Percentiles rank a stretch among this genome's conserved stretches.
phyloP scores from a whole-genome alignment of 2,329 filamentous ascomycete species.

The Pestalotiopsis sp. region DNA sequence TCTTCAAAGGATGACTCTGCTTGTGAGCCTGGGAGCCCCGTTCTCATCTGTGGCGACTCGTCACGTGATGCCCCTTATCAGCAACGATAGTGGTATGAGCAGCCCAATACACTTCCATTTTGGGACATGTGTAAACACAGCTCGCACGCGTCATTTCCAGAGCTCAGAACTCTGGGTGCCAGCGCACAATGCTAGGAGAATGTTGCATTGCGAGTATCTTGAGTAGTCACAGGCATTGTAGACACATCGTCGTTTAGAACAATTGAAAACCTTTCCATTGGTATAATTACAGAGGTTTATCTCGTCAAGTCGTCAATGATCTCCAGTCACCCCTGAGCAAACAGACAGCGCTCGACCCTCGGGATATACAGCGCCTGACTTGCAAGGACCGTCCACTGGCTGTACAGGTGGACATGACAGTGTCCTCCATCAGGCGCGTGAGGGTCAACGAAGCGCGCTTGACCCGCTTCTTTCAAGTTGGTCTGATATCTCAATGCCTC shows the following conservation, averaged over 20 bases:
- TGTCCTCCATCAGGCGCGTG: background rate
- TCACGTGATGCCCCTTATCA: slow-evolving; percentile 28
- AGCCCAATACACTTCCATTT: slow-evolving; percentile 19
- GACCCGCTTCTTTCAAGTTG: background rate
- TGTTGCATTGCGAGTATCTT: background rate
- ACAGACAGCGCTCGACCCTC: slow-evolving; percentile 15
- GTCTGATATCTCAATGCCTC: background rate
- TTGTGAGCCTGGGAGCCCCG: background rate
- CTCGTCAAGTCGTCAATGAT: slow-evolving; percentile 35
- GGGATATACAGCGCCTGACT: slow-evolving; percentile 28
- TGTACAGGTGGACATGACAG: slow-evolving; percentile 12
- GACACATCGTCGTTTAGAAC: slow-evolving; percentile 9
- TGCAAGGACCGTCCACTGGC: slow-evolving; percentile 7
- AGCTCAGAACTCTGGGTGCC: background rate
- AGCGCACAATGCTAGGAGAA: background rate
- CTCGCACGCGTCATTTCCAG: background rate
- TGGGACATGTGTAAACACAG: slow-evolving; percentile 26
- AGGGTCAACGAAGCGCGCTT: background rate
- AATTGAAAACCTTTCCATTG: slow-evolving; percentile 20
- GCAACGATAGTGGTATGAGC: slow-evolving; percentile 17
- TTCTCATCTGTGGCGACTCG: too few species aligned
- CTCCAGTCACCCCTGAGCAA: slow-evolving; percentile 14
- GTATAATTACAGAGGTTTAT: slow-evolving; percentile 39
- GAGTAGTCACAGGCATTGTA: background rate
- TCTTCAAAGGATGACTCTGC: background rate